A percentile compares a stretch with the other conserved stretches of the same genome.
Evolutionary conservation across 352 stramenopile genomes (phyloP).

Genomic region (Blastocystis sp.): DNA sequence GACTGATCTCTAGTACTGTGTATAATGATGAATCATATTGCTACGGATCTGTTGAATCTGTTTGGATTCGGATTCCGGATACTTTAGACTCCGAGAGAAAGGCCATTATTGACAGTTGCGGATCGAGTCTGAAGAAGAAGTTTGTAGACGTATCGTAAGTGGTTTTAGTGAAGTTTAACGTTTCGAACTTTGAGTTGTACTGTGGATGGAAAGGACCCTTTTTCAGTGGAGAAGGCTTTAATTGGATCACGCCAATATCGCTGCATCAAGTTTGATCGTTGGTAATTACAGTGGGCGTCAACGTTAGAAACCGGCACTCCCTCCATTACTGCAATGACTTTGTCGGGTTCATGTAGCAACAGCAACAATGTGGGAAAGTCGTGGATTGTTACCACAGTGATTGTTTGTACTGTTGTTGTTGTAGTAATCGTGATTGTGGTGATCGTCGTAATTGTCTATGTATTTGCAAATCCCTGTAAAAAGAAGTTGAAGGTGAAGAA

Average conservation of each 20-base stretch:
- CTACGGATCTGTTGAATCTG: neutral
- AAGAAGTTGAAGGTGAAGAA: neutral
- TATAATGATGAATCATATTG: conserved; percentile 8
- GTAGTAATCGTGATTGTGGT: conserved; percentile 4
- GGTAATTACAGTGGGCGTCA: neutral
- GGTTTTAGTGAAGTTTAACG: neutral
- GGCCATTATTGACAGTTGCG: neutral
- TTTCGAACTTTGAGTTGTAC: conserved; percentile 13
- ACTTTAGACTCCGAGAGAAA: neutral
- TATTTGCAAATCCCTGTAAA: neutral
- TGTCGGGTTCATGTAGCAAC: neutral
- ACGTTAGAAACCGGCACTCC: neutral
- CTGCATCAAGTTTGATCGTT: conserved; percentile 4
- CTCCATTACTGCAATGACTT: neutral
- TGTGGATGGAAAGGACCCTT: neutral
- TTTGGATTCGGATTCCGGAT: neutral
- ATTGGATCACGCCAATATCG: neutral
- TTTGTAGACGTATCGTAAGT: conserved; percentile 44
- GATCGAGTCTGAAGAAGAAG: conserved; percentile 9
- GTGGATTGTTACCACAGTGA: neutral
- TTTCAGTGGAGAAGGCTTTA: neutral
- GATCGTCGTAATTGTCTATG: conserved; percentile 16
- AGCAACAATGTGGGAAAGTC: conserved; percentile 24
- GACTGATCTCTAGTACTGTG: neutral
- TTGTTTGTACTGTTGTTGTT: neutral